Percentiles rank a stretch among this genome's conserved stretches.
These are phyloP conservation scores for Starmera caribaea DNA, from an alignment of 805 yeast genomes.

Conservation along the genomic window DNA sequence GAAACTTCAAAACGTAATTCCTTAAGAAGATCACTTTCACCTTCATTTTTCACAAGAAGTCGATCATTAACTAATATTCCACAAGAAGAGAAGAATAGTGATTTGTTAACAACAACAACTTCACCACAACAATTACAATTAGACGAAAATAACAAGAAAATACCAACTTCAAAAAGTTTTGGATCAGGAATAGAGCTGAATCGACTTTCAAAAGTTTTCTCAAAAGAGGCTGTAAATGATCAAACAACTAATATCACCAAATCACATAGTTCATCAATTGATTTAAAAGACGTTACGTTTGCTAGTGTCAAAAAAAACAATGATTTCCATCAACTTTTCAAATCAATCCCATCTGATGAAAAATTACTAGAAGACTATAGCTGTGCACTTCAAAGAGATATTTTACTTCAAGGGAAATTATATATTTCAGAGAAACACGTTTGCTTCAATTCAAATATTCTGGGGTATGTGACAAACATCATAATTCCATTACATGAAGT, in stretches of 20 bases:
- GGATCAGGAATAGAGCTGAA: background rate
- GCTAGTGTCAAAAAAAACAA: slow-evolving; percentile 56
- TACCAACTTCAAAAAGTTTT: background rate
- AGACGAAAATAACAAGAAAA: no score
- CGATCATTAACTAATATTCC: no score
- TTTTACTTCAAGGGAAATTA: slow-evolving; percentile 77
- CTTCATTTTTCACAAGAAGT: background rate
- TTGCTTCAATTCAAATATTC: slow-evolving; percentile 77
- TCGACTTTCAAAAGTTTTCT: background rate
- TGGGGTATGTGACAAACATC: slow-evolving; percentile 86
- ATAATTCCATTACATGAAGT: slow-evolving; percentile 71
- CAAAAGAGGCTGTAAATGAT: background rate
- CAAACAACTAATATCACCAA: slow-evolving; percentile 1
- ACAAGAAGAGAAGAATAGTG: no score
- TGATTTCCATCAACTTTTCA: slow-evolving; percentile 73
- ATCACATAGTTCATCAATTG: slow-evolving; percentile 4
- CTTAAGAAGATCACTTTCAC: slow-evolving; percentile 11
- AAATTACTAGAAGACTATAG: slow-evolving; percentile 74
- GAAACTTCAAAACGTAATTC: slow-evolving; percentile 2
- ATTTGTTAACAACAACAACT: no score
- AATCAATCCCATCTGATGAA: slow-evolving; percentile 59
- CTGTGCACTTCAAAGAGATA: slow-evolving; percentile 85
- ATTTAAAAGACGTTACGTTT: slow-evolving; percentile 11
- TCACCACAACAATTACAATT: no score
- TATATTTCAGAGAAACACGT: slow-evolving; percentile 69